phyloP scores from a whole-genome alignment of 2,329 filamentous ascomycete genomes.

The Trichoderma sp. region DNA sequence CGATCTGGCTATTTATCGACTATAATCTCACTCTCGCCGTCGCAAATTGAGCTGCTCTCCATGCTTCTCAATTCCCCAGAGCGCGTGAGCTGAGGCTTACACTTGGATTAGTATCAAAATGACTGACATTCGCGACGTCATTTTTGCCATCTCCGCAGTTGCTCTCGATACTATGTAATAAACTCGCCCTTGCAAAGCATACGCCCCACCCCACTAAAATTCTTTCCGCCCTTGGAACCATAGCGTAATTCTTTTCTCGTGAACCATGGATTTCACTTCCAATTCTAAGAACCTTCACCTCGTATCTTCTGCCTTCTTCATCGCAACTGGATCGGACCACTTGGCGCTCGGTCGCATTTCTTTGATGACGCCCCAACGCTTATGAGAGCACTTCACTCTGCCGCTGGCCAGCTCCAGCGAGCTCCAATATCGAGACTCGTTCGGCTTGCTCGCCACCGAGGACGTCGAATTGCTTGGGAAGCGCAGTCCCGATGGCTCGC shows the following conservation, averaged over 20 bases:
- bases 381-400: constrained; percentile 32
- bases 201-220: constrained; percentile 16
- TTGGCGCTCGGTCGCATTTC: constrained; percentile 20
- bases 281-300: background rate
- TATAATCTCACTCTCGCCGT: background rate
- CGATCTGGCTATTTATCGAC: background rate
- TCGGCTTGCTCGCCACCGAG: constrained; percentile 48
- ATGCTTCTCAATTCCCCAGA: too few species aligned
- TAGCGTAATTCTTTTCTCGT: constrained; percentile 2
- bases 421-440: constrained; percentile 46
- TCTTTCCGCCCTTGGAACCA: background rate
- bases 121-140: background rate
- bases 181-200: constrained; percentile 8
- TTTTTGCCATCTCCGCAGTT: constrained; percentile 5
- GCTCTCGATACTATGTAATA: constrained; percentile 10
- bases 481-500: constrained; percentile 45
- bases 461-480: constrained; percentile 35
- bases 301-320: background rate
- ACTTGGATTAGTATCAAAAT: background rate
- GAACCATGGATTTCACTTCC: background rate
- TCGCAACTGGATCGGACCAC: background rate
- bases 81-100: background rate
- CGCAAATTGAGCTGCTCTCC: too few species aligned
- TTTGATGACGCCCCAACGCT: constrained; percentile 28
- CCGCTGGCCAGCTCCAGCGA: constrained; percentile 39